phyloP scores from a whole-genome alignment of 2,329 filamentous ascomycete genomes.

The Cytospora mali region DNA sequence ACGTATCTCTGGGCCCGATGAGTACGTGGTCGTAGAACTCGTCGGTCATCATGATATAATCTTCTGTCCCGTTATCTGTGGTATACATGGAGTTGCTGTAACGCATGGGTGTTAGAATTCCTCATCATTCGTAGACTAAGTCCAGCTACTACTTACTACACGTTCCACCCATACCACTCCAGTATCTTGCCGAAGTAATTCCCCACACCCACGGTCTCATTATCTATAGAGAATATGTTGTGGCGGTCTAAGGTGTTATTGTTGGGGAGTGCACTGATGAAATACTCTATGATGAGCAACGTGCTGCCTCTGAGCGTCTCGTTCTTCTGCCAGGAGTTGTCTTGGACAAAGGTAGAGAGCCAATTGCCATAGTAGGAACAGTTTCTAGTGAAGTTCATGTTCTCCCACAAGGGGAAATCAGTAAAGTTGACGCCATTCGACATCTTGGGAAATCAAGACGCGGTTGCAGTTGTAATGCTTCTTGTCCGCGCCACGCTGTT shows the following conservation, averaged over 20 bases:
- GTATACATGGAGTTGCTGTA: neutral
- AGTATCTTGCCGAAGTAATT: neutral
- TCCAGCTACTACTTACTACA: neutral
- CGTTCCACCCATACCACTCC: neutral
- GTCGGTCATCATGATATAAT: neutral
- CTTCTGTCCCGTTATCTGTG: neutral
- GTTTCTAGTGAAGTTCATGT: conserved; percentile 30
- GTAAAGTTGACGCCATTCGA: conserved; percentile 19
- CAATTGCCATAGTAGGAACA: conserved; percentile 25
- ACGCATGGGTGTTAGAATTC: neutral
- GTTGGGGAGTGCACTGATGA: neutral
- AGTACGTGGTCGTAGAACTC: neutral
- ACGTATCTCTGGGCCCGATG: conserved; percentile 10
- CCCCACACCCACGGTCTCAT: neutral
- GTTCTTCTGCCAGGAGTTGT: neutral
- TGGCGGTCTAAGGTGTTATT: neutral
- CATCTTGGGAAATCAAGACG: conserved; percentile 1
- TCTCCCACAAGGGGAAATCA: conserved; percentile 29
- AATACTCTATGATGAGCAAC: neutral
- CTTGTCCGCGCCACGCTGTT: neutral
- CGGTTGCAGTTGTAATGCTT: neutral
- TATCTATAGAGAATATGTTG: too few relatives aligned
- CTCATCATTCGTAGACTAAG: too few relatives aligned
- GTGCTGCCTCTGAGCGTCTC: neutral
- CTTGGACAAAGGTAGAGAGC: neutral